Evolutionary conservation across 805 yeast species (phyloP), one percentile per base, ranked within the genome.

Genomic region (Saturnispora gosingensis): DNA sequence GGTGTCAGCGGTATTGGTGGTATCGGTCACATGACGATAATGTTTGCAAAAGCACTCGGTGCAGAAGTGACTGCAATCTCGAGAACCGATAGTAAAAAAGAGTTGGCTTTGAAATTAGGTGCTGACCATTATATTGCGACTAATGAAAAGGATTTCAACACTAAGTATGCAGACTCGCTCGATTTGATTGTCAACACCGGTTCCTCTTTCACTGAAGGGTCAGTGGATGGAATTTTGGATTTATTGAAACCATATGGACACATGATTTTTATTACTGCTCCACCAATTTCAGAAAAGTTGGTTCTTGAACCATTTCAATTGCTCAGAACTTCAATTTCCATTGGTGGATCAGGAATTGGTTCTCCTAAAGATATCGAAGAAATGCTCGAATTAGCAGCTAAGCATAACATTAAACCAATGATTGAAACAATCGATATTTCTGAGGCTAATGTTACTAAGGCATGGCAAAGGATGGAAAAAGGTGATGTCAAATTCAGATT

Each of bases 21-120:
- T 25, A 68, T 72, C 59, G 77, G 77, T 22, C 75, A 72, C 58
- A 67, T 72, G 70, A 73, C 75, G 13, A 61, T 72, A 43, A 65
- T 70, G 61, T 74, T 80, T 53, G 81, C 83, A 40, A 74, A 76
- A 55, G 83, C 83, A 7, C 61, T 80, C 61, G 84, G 83, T 49
- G 81, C 82, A 27, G 74, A 78, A 54, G 83, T 80, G 24, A 70
- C 73, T 48, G 83, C 81, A 2, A 71, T 80, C 59, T 78, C 83
- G 16, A 70, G 84, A 66, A 65, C 72, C 18, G 59, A 65, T 13
- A 57, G 73, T 42, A 80, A 80, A 67, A 74, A 69, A 59, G 75
- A 69, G 45, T 74, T 76, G 54, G 76, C 83, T 18, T 7, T 64
- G 24, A 60, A 70, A 52, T 67, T 80, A 62, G 83, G 84, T 52